phyloP scores from a whole-genome alignment of 1,284 basidiomycete genomes.

The Apiotrichum sp. region DNA sequence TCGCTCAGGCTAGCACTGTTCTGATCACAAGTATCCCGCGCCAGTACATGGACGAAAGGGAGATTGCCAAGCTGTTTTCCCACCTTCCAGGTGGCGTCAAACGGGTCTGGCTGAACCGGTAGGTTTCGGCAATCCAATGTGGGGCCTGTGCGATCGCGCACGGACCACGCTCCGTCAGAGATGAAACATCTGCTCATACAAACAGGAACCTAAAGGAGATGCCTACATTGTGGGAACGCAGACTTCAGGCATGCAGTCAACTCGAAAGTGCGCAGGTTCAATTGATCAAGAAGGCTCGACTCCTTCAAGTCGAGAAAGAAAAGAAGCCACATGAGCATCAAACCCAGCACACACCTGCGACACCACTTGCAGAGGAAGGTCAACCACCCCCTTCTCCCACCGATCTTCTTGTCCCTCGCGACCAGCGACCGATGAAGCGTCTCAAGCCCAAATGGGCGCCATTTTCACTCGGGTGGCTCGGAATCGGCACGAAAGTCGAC shows the following conservation, averaged over 20 bases:
- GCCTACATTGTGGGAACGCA: constrained; percentile 58
- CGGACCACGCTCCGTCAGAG: no score
- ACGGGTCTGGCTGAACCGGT: constrained; percentile 66
- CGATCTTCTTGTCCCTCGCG: constrained; percentile 63
- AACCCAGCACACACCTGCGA: constrained; percentile 27
- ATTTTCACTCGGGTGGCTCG: constrained; percentile 58
- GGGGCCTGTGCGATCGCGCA: no score
- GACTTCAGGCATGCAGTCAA: constrained; percentile 55
- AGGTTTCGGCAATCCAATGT: no score
- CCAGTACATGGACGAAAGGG: constrained; percentile 57
- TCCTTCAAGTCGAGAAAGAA: constrained; percentile 33
- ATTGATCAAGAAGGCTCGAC: constrained; percentile 53
- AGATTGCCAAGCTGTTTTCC: constrained; percentile 59
- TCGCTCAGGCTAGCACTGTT: constrained; percentile 68
- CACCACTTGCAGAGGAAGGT: constrained; percentile 25
- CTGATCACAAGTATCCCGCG: constrained; percentile 68
- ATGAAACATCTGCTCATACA: no score
- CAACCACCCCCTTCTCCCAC: no score
- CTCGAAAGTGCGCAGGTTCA: constrained; percentile 61
- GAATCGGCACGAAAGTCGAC: constrained; percentile 71
- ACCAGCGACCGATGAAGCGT: constrained; percentile 72
- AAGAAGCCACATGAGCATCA: constrained; percentile 20
- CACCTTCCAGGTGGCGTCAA: constrained; percentile 72
- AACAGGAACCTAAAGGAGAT: constrained; percentile 57
- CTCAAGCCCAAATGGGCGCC: constrained; percentile 58